Percentiles rank a stretch among this genome's conserved stretches.
These are phyloP conservation scores for Pyricularia pennisetigena DNA, from an alignment of 2,329 filamentous ascomycete species.

Conservation along the genomic window DNA sequence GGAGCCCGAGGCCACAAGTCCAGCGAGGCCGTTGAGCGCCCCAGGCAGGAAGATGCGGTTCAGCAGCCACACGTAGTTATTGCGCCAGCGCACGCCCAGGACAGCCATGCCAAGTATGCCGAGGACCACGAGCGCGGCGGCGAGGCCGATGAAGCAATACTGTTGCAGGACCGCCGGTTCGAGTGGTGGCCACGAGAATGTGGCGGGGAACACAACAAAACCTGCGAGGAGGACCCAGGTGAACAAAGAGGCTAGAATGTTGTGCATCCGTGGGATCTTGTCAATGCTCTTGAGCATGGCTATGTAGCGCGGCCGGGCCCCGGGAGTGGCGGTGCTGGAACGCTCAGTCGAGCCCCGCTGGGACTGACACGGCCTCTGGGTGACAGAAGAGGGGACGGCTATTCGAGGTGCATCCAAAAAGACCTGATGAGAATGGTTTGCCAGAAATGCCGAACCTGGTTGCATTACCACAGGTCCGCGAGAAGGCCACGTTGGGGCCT, in stretches of 20 bases:
- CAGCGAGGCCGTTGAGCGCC: conserved; percentile 36
- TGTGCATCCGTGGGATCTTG: conserved; percentile 32
- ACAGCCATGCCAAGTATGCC: conserved; percentile 28
- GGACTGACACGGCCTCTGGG: not conserved
- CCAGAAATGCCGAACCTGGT: not conserved
- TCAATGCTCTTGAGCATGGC: conserved; percentile 38
- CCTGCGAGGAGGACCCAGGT: conserved; percentile 40
- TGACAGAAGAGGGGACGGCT: not conserved
- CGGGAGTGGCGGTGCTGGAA: not conserved
- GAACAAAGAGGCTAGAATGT: conserved; percentile 32
- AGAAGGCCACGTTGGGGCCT: not conserved
- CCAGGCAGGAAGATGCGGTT: conserved; percentile 38
- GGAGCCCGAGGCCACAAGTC: conserved; percentile 37
- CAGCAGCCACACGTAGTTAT: conserved; percentile 44
- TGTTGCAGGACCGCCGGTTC: conserved; percentile 8
- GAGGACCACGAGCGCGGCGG: conserved; percentile 21
- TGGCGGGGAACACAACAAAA: conserved; percentile 41
- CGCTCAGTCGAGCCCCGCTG: not conserved
- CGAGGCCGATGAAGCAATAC: conserved; percentile 28
- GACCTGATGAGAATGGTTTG: not conserved
- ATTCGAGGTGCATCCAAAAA: not conserved
- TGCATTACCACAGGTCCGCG: not conserved
- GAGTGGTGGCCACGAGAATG: conserved; percentile 28
- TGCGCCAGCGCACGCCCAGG: conserved; percentile 31
- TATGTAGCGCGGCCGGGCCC: conserved; percentile 24